These are phyloP conservation scores for Achaetomium macrosporum DNA, from an alignment of 2,329 filamentous ascomycete genomes.

Conservation along the genomic window DNA sequence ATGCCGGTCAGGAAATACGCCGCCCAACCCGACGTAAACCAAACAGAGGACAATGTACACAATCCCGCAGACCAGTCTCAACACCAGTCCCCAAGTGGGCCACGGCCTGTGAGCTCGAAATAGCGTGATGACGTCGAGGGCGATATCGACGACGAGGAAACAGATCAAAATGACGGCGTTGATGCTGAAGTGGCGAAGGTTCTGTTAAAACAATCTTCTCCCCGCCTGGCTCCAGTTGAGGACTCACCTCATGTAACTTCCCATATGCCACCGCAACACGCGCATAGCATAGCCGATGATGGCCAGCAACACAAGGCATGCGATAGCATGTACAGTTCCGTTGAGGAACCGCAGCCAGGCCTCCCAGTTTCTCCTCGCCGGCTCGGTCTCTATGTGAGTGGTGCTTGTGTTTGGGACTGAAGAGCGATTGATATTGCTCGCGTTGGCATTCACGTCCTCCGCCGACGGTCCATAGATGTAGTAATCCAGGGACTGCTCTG, in stretches of 20 bases:
- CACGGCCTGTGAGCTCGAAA: slow-evolving; percentile 28
- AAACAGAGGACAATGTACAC: slow-evolving; percentile 33
- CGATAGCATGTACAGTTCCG: slow-evolving; percentile 15
- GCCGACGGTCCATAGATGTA: slow-evolving; percentile 8
- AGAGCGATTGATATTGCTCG: not conserved
- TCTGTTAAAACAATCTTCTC: not conserved
- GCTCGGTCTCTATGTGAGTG: not conserved
- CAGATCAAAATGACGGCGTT: slow-evolving; percentile 29
- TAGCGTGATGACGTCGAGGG: slow-evolving; percentile 34
- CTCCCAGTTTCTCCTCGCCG: not conserved
- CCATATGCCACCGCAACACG: slow-evolving; percentile 3
- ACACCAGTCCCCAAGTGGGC: slow-evolving; percentile 29
- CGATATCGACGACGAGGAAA: slow-evolving; percentile 31
- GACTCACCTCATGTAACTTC: slow-evolving; percentile 11
- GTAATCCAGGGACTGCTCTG: slow-evolving; percentile 18
- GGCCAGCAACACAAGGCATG: slow-evolving; percentile 19
- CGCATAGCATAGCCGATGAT: slow-evolving; percentile 16
- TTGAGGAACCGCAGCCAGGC: slow-evolving; percentile 15
- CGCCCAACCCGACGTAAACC: slow-evolving; percentile 31
- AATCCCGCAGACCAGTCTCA: slow-evolving; percentile 29
- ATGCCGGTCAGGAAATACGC: slow-evolving; percentile 34
- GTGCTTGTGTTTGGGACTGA: not conserved
- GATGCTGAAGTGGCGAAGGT: slow-evolving; percentile 17
- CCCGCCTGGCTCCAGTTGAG: too few relatives aligned
- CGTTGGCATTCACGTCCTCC: slow-evolving; percentile 6